Evolutionary conservation across 495 filamentous ascomycete species (phyloP).

Genomic region (Lasiosphaeriaceae sp.): DNA sequence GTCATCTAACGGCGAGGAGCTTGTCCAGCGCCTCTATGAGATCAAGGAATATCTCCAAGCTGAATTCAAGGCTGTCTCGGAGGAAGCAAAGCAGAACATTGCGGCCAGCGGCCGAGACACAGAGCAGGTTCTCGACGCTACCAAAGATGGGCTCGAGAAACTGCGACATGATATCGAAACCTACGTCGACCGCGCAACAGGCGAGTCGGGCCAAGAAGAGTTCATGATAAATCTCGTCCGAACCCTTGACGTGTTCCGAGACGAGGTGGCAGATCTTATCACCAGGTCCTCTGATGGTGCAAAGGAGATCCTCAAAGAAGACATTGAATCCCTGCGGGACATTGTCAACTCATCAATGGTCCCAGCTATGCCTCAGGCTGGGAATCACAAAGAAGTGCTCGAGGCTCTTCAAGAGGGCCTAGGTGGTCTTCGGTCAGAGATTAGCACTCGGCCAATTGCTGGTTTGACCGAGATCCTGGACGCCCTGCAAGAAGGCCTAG

Average conservation of each 20-base stretch:
- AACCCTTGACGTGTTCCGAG: conserved; percentile 68
- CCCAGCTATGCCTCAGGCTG: conserved; percentile 45
- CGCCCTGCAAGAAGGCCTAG: conserved; percentile 77
- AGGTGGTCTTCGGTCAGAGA: conserved; percentile 63
- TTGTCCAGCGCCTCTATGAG: conserved; percentile 69
- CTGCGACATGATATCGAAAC: conserved; percentile 75
- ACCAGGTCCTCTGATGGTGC: conserved; percentile 40
- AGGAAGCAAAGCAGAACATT: conserved; percentile 71
- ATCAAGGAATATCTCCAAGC: conserved; percentile 68
- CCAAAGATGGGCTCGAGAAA: conserved; percentile 79
- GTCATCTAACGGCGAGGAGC: conserved; percentile 47
- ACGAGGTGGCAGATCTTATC: conserved; percentile 59
- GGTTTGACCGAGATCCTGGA: conserved; percentile 74
- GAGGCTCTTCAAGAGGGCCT: conserved; percentile 68
- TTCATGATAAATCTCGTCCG: conserved; percentile 70
- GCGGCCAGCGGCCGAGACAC: conserved; percentile 71
- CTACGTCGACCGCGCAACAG: conserved; percentile 68
- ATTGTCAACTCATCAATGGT: conserved; percentile 67
- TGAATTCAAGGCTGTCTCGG: conserved; percentile 55
- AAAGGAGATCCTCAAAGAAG: conserved; percentile 67
- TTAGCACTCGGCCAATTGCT: conserved; percentile 48
- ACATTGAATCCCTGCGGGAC: conserved; percentile 74
- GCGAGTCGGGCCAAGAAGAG: conserved; percentile 67
- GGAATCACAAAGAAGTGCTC: conserved; percentile 55
- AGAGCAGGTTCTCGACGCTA: conserved; percentile 76